Percentiles rank a stretch among this genome's conserved stretches.
Conservation (phyloP, 2,329 filamentous ascomycete species). For the Aschersonia sp. region DNA sequence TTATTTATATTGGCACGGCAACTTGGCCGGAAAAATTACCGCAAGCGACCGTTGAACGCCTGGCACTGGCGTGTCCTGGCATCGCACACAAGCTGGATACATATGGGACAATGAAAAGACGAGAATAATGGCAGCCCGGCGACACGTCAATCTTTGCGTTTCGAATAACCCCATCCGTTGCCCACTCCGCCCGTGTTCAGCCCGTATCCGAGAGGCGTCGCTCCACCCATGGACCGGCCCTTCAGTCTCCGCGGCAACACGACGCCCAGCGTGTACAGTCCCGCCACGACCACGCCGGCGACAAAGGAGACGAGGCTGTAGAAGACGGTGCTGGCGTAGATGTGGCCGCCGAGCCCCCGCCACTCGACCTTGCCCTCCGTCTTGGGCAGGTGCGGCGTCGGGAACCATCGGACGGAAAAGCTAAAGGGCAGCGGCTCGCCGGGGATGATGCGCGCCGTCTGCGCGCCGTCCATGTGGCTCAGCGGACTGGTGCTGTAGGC, state of each 20-base stretch:
- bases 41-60: too few species aligned
- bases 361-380: conserved; percentile 51
- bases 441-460: conserved; percentile 59
- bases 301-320: conserved; percentile 45
- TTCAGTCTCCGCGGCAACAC: conserved; percentile 39
- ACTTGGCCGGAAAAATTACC: too few species aligned
- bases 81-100: background rate
- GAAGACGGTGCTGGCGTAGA: conserved; percentile 49
- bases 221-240: conserved; percentile 36
- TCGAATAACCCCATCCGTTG: conserved; percentile 46
- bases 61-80: too few species aligned
- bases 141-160: conserved; percentile 19
- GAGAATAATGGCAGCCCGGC: background rate
- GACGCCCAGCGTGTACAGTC: conserved; percentile 46
- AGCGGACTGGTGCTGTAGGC: conserved; percentile 74
- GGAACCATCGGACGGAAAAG: conserved; percentile 80
- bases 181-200: conserved; percentile 28
- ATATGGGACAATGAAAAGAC: background rate
- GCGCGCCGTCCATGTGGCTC: conserved; percentile 38
- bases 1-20: too few species aligned
- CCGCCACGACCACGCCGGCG: conserved; percentile 37
- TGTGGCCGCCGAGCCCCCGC: conserved; percentile 48
- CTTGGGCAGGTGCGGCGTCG: conserved; percentile 54
- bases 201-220: conserved; percentile 42
- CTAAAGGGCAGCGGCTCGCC: conserved; percentile 69